Conservation (phyloP, 2,329 filamentous ascomycete species). For the Neonectria sp. region DNA sequence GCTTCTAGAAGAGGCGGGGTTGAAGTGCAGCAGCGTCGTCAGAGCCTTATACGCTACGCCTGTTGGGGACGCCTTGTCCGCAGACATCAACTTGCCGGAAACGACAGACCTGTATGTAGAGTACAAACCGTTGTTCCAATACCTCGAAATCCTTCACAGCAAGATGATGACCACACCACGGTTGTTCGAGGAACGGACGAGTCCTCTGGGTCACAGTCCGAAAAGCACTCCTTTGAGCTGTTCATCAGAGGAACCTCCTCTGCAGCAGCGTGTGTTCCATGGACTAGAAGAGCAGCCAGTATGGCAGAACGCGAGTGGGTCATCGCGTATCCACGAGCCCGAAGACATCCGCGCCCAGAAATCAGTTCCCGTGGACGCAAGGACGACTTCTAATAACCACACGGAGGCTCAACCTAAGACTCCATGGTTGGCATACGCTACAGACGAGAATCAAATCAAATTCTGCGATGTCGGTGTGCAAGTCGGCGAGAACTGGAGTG, state of each 20-base stretch:
- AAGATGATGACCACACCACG: slow-evolving; percentile 1
- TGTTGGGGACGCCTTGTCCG: slow-evolving; percentile 1
- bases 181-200: background rate
- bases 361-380: background rate
- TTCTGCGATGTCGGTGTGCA: background rate
- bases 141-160: background rate
- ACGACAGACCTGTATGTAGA: background rate
- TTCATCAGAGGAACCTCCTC: too few relatives aligned
- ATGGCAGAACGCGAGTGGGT: background rate
- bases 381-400: background rate
- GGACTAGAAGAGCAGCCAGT: background rate
- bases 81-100: slow-evolving; percentile 1
- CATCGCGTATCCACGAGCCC: background rate
- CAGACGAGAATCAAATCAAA: background rate
- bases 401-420: background rate
- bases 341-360: background rate
- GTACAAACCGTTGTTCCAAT: background rate
- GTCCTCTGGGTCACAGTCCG: background rate
- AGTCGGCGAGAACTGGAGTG: slow-evolving; percentile 1
- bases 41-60: background rate
- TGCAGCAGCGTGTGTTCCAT: too few relatives aligned
- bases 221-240: background rate
- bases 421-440: background rate
- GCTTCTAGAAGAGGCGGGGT: slow-evolving; percentile 1
- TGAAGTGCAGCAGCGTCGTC: background rate